Conservation (phyloP, 805 yeast genomes). For the Candida sithepensis region DNA sequence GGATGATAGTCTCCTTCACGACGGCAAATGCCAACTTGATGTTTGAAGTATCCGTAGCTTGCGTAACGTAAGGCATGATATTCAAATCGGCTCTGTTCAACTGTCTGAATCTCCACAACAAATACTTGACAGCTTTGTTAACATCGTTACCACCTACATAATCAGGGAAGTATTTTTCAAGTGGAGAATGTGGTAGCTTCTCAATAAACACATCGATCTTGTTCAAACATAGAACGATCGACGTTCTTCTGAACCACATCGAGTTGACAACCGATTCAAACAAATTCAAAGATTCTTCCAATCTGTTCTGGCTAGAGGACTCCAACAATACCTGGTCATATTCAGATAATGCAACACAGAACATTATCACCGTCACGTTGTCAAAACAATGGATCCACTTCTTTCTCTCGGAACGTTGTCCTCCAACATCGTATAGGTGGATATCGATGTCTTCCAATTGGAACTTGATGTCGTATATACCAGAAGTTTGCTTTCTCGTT, state of each 20-base stretch:
- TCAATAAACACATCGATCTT: constrained; percentile 89
- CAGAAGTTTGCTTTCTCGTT: constrained; percentile 89
- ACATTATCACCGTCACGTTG: constrained; percentile 83
- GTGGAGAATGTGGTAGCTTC: constrained; percentile 75
- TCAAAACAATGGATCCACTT: constrained; percentile 98
- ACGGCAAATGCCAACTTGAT: constrained; percentile 73
- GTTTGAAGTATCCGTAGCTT: constrained; percentile 90
- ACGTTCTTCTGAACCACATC: constrained; percentile 86
- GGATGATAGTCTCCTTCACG: constrained; percentile 54
- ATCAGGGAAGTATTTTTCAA: constrained; percentile 82
- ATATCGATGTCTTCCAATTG: constrained; percentile 65
- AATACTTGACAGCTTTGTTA: constrained; percentile 87
- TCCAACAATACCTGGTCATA: constrained; percentile 85
- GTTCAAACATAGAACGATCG: constrained; percentile 81
- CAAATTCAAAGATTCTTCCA: constrained; percentile 76
- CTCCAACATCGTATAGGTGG: constrained; percentile 85
- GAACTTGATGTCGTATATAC: constrained; percentile 80
- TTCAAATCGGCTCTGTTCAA: constrained; percentile 78
- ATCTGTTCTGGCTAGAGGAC: constrained; percentile 68
- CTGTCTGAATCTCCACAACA: constrained; percentile 85
- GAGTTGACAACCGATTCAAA: constrained; percentile 91
- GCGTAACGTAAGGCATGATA: constrained; percentile 88
- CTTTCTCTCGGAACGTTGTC: constrained; percentile 91
- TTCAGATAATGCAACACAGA: constrained; percentile 88
- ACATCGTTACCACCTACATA: constrained; percentile 88